Evolutionary conservation across 129 eudicot species (phyloP).

Genomic region (Escallonia rubra): DNA sequence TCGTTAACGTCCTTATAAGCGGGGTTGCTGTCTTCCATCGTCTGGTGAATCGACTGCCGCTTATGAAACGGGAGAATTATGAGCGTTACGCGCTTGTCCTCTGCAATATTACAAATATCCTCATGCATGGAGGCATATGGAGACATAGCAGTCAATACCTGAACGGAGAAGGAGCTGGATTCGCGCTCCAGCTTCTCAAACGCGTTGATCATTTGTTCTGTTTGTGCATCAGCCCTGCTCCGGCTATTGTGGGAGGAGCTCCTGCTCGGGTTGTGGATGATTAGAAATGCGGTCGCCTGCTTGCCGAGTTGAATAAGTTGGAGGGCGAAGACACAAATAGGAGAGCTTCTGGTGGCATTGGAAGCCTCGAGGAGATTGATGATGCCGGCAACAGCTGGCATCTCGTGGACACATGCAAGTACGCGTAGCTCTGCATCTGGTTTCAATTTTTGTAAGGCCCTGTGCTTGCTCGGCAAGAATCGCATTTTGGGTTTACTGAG

Average conservation of each 20-base stretch:
- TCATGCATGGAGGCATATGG: conserved; percentile 30
- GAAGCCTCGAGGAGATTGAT: conserved; percentile 14
- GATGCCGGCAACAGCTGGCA: conserved; percentile 15
- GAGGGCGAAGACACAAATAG: conserved; percentile 17
- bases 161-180: not conserved
- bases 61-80: conserved; percentile 33
- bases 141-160: conserved; percentile 17
- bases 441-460: conserved; percentile 4
- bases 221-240: conserved; percentile 1
- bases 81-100: conserved; percentile 14
- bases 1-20: conserved; percentile 17
- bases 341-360: conserved; percentile 10
- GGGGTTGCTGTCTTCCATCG: conserved; percentile 10
- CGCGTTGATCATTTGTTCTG: conserved; percentile 12
- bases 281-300: conserved; percentile 13
- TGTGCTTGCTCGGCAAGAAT: conserved; percentile 7
- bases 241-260: not conserved
- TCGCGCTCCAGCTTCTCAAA: conserved; percentile 4
- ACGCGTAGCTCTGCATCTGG: conserved; percentile 14
- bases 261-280: conserved; percentile 11
- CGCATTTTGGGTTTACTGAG: not conserved
- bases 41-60: conserved; percentile 13
- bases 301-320: conserved; percentile 18
- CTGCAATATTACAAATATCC: conserved; percentile 28
- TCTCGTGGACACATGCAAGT: conserved; percentile 20